These are phyloP conservation scores for Penicillium goetzii DNA, from an alignment of 495 filamentous ascomycete species.

Conservation along the genomic window DNA sequence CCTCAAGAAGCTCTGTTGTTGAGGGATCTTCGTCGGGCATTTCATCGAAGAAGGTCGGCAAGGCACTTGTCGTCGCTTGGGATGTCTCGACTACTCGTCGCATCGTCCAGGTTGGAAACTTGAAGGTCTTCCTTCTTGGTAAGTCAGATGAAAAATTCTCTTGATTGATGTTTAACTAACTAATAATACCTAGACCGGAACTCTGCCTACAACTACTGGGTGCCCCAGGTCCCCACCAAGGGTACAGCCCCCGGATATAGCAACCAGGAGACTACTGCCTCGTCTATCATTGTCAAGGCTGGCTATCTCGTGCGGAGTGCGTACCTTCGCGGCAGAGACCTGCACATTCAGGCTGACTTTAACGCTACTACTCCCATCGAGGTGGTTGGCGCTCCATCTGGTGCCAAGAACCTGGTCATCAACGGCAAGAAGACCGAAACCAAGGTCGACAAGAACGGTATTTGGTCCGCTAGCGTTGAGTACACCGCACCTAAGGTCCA, in stretches of 20 bases:
- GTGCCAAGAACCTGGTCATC: slow-evolving; percentile 57
- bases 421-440: slow-evolving; percentile 55
- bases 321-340: slow-evolving; percentile 48
- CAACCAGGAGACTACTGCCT: slow-evolving; percentile 43
- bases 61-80: slow-evolving; percentile 60
- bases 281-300: slow-evolving; percentile 67
- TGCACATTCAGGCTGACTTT: slow-evolving; percentile 70
- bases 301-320: slow-evolving; percentile 76
- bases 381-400: slow-evolving; percentile 61
- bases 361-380: slow-evolving; percentile 70
- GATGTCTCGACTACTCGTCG: slow-evolving; percentile 52
- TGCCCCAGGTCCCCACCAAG: slow-evolving; percentile 53
- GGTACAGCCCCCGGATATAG: slow-evolving; percentile 41
- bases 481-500: slow-evolving; percentile 56
- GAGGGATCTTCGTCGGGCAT: slow-evolving; percentile 51
- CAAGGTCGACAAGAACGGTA: slow-evolving; percentile 52
- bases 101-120: slow-evolving; percentile 58
- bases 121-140: slow-evolving; percentile 61
- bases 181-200: slow-evolving; percentile 57
- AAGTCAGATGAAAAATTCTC: slow-evolving; percentile 14
- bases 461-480: slow-evolving; percentile 54
- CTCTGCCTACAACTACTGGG: slow-evolving; percentile 78
- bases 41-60: slow-evolving; percentile 47
- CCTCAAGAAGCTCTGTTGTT: slow-evolving; percentile 44
- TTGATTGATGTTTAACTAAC: neutral